Evolutionary conservation across 2,329 filamentous ascomycete species (phyloP).

Genomic region (Monosporascus sp.): DNA sequence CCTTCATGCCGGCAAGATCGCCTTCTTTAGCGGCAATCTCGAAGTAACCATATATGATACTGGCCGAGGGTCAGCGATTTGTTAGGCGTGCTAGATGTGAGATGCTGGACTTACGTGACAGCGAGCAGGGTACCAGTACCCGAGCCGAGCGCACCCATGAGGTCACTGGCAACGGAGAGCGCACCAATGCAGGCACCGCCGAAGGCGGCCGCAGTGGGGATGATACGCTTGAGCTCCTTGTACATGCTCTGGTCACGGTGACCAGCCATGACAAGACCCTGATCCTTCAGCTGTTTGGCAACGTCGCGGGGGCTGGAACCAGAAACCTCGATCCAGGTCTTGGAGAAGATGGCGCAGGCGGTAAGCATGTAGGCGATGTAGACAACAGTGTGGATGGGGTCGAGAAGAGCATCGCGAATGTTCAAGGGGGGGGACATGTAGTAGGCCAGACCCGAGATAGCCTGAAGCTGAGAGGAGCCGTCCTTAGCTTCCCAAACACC

Average conservation of each 20-base stretch:
- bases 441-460: slow-evolving; percentile 90
- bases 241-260: slow-evolving; percentile 99
- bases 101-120: slow-evolving; percentile 73
- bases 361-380: slow-evolving; percentile 98
- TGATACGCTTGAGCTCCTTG: slow-evolving; percentile 99
- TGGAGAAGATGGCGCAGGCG: slow-evolving; percentile 97
- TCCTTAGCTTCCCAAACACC: slow-evolving; percentile 98
- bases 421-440: slow-evolving; percentile 99
- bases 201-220: slow-evolving; percentile 95
- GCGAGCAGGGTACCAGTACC: slow-evolving; percentile 97
- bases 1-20: slow-evolving; percentile 79
- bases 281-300: slow-evolving; percentile 99
- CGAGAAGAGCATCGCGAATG: slow-evolving; percentile 93
- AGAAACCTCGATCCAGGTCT: slow-evolving; percentile 99
- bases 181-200: slow-evolving; percentile 98
- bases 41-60: slow-evolving; percentile 99
- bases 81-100: background rate
- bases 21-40: slow-evolving; percentile 99
- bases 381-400: slow-evolving; percentile 92
- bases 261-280: slow-evolving; percentile 98
- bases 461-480: slow-evolving; percentile 91
- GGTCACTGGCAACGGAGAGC: slow-evolving; percentile 89
- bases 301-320: slow-evolving; percentile 96
- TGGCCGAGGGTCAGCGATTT: slow-evolving; percentile 38
- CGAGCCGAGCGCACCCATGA: slow-evolving; percentile 91